Percentiles rank a stretch among this genome's conserved stretches.
Conservation (phyloP, 495 filamentous ascomycete species). For the Tuber indicum region DNA sequence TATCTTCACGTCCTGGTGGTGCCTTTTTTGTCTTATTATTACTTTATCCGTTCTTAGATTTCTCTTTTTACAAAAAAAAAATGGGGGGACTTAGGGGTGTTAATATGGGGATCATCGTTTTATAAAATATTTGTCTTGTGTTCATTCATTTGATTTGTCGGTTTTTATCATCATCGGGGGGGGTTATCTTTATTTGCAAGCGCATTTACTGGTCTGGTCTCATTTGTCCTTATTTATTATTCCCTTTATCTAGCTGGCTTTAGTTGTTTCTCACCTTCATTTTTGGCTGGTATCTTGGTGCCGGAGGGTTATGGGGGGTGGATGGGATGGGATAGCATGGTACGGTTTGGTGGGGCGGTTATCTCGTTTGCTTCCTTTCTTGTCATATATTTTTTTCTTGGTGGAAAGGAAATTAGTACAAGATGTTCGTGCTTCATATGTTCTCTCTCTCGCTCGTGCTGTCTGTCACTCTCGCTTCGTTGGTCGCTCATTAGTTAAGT, state of each 20-base stretch:
- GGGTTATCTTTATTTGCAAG: background rate
- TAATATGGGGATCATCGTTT: background rate
- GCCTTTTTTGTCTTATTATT: background rate
- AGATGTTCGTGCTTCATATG: background rate
- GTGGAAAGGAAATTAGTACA: background rate
- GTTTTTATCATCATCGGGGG: background rate
- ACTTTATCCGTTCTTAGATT: background rate
- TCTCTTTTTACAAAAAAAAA: background rate
- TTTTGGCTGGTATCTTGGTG: background rate
- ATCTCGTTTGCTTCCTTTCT: background rate
- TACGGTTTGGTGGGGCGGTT: background rate
- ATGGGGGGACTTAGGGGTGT: background rate
- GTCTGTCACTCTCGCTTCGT: background rate
- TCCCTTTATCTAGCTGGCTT: background rate
- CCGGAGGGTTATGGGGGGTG: background rate
- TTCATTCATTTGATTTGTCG: background rate
- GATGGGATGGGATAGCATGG: background rate
- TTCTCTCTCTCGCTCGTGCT: background rate
- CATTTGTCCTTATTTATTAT: slow-evolving; percentile 4
- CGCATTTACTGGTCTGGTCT: slow-evolving; percentile 3
- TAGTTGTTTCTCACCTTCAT: background rate
- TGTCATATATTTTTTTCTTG: background rate
- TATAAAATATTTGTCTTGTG: slow-evolving; percentile 6
- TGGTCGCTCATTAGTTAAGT: background rate
- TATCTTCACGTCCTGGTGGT: background rate